Evolutionary conservation across 2,329 filamentous ascomycete genomes (phyloP).

Genomic region (Periconia macrospinosa): DNA sequence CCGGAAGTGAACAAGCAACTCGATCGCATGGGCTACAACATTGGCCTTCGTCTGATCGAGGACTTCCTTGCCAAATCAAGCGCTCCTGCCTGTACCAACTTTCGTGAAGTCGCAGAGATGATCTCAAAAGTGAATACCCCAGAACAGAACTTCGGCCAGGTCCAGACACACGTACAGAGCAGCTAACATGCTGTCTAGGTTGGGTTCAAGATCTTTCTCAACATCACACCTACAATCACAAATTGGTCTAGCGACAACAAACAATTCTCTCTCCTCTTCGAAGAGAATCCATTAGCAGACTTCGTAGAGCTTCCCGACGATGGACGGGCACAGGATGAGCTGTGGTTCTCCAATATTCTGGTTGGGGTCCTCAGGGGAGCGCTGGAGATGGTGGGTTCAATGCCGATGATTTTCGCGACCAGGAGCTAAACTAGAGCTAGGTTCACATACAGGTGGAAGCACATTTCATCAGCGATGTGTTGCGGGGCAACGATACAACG

Average conservation of each 20-base stretch:
- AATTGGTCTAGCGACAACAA: constrained; percentile 98
- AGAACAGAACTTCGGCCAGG: too few relatives aligned
- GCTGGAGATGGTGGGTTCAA: constrained; percentile 78
- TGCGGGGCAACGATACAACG: constrained; percentile 92
- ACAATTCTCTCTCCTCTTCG: constrained; percentile 93
- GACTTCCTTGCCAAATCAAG: constrained; percentile 97
- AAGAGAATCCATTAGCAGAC: constrained; percentile 95
- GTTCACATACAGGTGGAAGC: constrained; percentile 98
- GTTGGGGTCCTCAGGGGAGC: constrained; percentile 90
- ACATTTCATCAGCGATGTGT: constrained; percentile 90
- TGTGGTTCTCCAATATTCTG: constrained; percentile 98
- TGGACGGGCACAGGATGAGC: constrained; percentile 89
- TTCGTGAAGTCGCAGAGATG: constrained; percentile 94
- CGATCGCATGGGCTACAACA: constrained; percentile 99
- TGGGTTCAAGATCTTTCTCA: constrained; percentile 98
- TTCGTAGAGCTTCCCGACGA: constrained; percentile 98
- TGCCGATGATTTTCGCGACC: background rate
- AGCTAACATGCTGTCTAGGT: constrained; percentile 58
- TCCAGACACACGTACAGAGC: too few relatives aligned
- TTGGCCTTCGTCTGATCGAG: constrained; percentile 91
- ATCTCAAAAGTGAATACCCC: constrained; percentile 75
- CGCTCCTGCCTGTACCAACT: constrained; percentile 85
- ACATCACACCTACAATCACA: constrained; percentile 88
- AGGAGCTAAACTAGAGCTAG: constrained; percentile 41
- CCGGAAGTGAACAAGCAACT: constrained; percentile 95